phyloP scores from a whole-genome alignment of 257 asterid genomes.

The Scutellaria minor region DNA sequence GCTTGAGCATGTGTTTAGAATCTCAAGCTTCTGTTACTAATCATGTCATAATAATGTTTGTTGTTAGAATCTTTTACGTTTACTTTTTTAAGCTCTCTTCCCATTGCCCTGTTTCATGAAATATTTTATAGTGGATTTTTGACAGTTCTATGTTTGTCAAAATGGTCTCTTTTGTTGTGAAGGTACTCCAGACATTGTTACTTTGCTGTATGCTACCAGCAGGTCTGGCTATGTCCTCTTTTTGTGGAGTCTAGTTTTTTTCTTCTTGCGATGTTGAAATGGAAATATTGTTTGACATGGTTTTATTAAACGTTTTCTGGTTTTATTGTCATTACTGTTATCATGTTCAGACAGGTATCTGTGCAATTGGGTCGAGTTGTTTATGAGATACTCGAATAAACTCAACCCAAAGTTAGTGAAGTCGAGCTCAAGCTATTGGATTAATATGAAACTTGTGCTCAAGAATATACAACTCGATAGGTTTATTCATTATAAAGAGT shows the following conservation, averaged over 20 bases:
- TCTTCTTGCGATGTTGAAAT: conserved; percentile 9
- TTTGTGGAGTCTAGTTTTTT: neutral
- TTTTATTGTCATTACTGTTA: neutral
- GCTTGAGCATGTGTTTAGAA: conserved; percentile 45
- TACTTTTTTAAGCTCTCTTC: neutral
- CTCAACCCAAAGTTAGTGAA: too few species aligned
- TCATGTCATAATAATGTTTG: conserved; percentile 17
- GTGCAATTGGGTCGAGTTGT: too few species aligned
- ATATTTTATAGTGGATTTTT: conserved; percentile 13
- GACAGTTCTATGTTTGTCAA: neutral
- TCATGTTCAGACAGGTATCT: too few species aligned
- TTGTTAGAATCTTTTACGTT: neutral
- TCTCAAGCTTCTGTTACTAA: conserved; percentile 2
- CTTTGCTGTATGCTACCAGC: neutral
- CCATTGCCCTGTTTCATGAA: neutral
- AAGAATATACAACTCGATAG: too few species aligned
- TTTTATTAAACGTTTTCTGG: neutral
- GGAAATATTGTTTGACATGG: neutral
- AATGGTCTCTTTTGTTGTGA: conserved; percentile 1
- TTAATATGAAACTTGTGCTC: too few species aligned
- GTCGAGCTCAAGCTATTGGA: too few species aligned
- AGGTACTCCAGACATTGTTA: neutral
- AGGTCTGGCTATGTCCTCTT: neutral
- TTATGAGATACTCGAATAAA: too few species aligned
- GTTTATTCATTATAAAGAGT: too few species aligned